These are phyloP conservation scores for Annona squamosa DNA, from an alignment of 164 flowering plant genomes.

Conservation along the genomic window DNA sequence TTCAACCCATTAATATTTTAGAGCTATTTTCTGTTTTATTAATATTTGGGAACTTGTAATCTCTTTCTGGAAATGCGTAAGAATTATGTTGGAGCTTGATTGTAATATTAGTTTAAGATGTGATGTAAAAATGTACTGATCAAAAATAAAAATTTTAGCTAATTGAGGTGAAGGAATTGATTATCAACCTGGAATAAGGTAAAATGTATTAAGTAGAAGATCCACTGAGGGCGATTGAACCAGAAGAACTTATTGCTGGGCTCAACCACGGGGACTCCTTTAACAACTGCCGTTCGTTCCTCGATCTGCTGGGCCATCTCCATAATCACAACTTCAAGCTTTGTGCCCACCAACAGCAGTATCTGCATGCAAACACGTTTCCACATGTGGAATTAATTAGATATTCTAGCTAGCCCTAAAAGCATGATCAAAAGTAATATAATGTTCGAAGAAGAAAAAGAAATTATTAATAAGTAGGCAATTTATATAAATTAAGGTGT, in stretches of 20 bases:
- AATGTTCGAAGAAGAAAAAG: too few relatives aligned
- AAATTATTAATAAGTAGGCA: constrained; percentile 2
- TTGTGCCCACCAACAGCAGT: constrained; percentile 52
- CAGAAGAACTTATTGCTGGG: constrained; percentile 59
- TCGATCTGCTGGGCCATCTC: constrained; percentile 67
- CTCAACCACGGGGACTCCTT: constrained; percentile 63
- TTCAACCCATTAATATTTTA: too few relatives aligned
- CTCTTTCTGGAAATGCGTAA: too few relatives aligned
- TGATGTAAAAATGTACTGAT: too few relatives aligned
- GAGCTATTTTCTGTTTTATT: too few relatives aligned
- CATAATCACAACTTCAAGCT: constrained; percentile 54
- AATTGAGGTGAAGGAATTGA: neutral
- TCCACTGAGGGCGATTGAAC: constrained; percentile 57
- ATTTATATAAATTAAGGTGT: too few relatives aligned
- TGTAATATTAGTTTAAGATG: too few relatives aligned
- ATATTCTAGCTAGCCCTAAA: too few relatives aligned
- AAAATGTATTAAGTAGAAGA: constrained; percentile 55
- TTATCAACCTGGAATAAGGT: constrained; percentile 52
- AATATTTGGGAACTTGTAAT: too few relatives aligned
- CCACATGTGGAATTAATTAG: neutral
- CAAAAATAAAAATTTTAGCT: too few relatives aligned
- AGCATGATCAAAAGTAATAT: too few relatives aligned
- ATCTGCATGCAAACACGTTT: constrained; percentile 25
- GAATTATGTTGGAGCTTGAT: too few relatives aligned
- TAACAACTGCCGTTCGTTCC: constrained; percentile 40